Evolutionary conservation across 192 early-diverging fungal species (phyloP).

Genomic region (Physocladia obscura): DNA sequence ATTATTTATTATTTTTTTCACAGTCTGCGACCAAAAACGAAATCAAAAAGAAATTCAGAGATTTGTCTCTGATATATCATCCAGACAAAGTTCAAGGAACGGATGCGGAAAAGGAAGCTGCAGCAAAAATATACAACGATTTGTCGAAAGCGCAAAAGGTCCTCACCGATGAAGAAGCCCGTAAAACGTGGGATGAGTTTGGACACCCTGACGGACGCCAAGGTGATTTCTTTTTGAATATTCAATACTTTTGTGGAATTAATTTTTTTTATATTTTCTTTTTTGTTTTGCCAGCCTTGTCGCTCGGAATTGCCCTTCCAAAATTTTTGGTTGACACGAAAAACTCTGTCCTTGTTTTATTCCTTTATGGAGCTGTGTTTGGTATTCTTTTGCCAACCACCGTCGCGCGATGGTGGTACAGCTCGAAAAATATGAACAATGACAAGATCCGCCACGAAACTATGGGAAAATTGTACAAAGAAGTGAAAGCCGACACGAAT

Average conservation of each 20-base stretch:
- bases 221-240: slow-evolving; percentile 18
- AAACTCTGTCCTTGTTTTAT: slow-evolving; percentile 69
- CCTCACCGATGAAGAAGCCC: slow-evolving; percentile 86
- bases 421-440: slow-evolving; percentile 82
- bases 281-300: slow-evolving; percentile 55
- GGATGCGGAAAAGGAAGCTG: slow-evolving; percentile 66
- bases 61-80: slow-evolving; percentile 63
- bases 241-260: neutral
- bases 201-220: slow-evolving; percentile 98
- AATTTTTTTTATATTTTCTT: slow-evolving; percentile 2
- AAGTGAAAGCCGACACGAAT: slow-evolving; percentile 72
- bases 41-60: slow-evolving; percentile 73
- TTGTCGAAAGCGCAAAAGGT: slow-evolving; percentile 93
- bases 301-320: slow-evolving; percentile 93
- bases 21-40: slow-evolving; percentile 44
- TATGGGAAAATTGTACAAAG: slow-evolving; percentile 90
- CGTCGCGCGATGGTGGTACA: slow-evolving; percentile 95
- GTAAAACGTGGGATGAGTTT: slow-evolving; percentile 90
- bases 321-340: slow-evolving; percentile 82
- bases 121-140: slow-evolving; percentile 76
- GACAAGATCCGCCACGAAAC: slow-evolving; percentile 84
- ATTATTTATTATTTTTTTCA: neutral
- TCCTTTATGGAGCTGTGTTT: slow-evolving; percentile 83
- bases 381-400: slow-evolving; percentile 84
- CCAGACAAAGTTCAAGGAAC: slow-evolving; percentile 72